These are phyloP conservation scores for Coffea humblotiana DNA, from an alignment of 305 asterid species.

Conservation along the genomic window DNA sequence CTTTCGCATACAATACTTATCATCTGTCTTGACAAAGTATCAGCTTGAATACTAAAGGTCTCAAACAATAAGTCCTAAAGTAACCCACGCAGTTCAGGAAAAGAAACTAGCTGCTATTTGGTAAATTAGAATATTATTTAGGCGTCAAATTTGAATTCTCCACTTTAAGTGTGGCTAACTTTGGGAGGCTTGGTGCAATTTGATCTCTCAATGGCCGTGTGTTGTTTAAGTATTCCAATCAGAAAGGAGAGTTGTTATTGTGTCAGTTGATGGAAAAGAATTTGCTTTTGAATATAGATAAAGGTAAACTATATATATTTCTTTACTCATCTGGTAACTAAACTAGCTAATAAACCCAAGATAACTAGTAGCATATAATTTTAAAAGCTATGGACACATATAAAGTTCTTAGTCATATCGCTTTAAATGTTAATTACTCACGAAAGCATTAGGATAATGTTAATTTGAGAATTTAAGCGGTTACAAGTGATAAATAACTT, in stretches of 20 bases:
- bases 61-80: neutral
- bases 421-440: no score
- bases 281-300: no score
- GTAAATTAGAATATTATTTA: no score
- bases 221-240: neutral
- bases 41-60: neutral
- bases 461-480: no score
- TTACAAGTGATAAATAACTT: no score
- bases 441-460: no score
- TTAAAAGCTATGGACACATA: no score
- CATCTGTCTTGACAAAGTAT: neutral
- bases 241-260: neutral
- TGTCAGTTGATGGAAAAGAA: neutral
- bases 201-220: neutral
- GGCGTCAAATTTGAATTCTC: neutral
- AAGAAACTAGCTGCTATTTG: neutral
- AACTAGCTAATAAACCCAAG: neutral
- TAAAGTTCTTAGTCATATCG: no score
- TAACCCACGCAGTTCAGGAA: neutral
- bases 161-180: neutral
- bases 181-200: neutral
- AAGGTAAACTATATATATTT: neutral
- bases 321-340: neutral
- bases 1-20: neutral
- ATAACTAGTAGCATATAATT: no score